These are phyloP conservation scores for Anastatica hierochuntica DNA, from an alignment of 345 rosid species.

Conservation along the genomic window DNA sequence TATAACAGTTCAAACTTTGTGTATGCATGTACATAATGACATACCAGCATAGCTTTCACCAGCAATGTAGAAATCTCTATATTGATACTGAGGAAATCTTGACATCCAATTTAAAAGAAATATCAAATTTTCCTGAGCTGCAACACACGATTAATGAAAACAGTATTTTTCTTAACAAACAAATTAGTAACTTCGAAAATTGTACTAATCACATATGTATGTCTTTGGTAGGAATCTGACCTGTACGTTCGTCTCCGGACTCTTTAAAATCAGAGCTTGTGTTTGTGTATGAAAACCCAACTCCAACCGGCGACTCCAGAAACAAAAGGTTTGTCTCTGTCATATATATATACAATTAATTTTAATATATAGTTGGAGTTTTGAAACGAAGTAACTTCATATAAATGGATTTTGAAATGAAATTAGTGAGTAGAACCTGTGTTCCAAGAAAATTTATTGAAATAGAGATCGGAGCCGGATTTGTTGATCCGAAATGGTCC, in stretches of 20 bases:
- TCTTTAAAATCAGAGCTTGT: slow-evolving; percentile 59
- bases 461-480: slow-evolving; percentile 52
- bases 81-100: slow-evolving; percentile 75
- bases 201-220: too few relatives aligned
- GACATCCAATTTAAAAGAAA: slow-evolving; percentile 78
- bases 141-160: too few relatives aligned
- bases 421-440: too few relatives aligned
- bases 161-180: too few relatives aligned
- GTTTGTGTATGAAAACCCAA: slow-evolving; percentile 91
- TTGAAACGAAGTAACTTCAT: too few relatives aligned
- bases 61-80: slow-evolving; percentile 69
- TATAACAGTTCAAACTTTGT: too few relatives aligned
- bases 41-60: slow-evolving; percentile 99
- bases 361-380: background rate
- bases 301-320: slow-evolving; percentile 93
- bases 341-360: background rate
- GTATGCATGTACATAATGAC: too few relatives aligned
- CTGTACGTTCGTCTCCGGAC: slow-evolving; percentile 71
- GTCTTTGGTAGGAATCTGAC: too few relatives aligned
- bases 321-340: slow-evolving; percentile 84
- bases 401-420: too few relatives aligned
- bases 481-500: slow-evolving; percentile 80
- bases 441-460: slow-evolving; percentile 68
- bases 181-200: too few relatives aligned
- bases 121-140: slow-evolving; percentile 70